These are phyloP conservation scores for Apiospora phragmitis DNA, from an alignment of 2,329 filamentous ascomycete genomes.

Conservation along the genomic window DNA sequence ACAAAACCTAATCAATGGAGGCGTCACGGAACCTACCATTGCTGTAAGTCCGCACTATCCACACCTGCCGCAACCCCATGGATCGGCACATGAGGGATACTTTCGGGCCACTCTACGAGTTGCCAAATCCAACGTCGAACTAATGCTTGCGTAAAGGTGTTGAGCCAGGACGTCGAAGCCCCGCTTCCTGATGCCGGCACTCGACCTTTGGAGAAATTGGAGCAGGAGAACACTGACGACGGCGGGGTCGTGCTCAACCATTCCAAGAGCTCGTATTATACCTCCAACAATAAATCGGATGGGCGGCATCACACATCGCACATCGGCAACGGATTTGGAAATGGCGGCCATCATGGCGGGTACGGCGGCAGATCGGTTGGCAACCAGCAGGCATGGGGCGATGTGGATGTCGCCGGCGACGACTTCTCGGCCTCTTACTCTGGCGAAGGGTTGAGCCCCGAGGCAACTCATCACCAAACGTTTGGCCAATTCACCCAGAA, in stretches of 20 bases:
- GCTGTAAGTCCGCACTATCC: slow-evolving; percentile 35
- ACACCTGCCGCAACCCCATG: neutral
- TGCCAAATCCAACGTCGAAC: slow-evolving; percentile 20
- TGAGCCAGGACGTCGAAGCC: slow-evolving; percentile 16
- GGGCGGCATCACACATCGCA: neutral
- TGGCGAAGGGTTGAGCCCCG: slow-evolving; percentile 21
- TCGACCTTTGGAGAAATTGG: neutral
- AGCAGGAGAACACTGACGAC: slow-evolving; percentile 1
- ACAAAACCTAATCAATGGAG: slow-evolving; percentile 50
- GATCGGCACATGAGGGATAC: neutral
- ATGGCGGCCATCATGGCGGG: neutral
- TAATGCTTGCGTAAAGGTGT: slow-evolving; percentile 16
- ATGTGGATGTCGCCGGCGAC: slow-evolving; percentile 18
- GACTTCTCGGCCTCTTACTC: slow-evolving; percentile 24
- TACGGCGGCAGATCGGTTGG: neutral
- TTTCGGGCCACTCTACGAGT: neutral
- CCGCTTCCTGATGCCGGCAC: neutral
- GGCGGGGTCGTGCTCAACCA: neutral
- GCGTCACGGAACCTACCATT: slow-evolving; percentile 48
- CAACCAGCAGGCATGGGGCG: slow-evolving; percentile 22
- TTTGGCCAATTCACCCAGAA: neutral
- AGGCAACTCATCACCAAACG: slow-evolving; percentile 5
- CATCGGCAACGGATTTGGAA: neutral
- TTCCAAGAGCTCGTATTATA: neutral
- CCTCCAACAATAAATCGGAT: neutral